These are phyloP conservation scores for Ogataea parapolymorpha DNA, from an alignment of 805 yeast species.

Conservation along the genomic window DNA sequence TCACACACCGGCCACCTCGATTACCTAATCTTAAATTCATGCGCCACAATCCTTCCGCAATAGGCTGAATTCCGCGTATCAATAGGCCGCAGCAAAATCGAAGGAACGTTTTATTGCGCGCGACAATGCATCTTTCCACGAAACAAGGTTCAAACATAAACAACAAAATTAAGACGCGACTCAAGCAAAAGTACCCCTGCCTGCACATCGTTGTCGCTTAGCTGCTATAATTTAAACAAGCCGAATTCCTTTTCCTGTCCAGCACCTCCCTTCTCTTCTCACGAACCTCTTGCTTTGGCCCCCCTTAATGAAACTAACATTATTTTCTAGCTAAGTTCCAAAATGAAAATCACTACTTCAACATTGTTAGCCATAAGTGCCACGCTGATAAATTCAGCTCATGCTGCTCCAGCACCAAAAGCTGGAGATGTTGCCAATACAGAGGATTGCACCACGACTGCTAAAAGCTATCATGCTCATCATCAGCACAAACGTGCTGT, in stretches of 20 bases:
- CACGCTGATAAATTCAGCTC: slow-evolving; percentile 21
- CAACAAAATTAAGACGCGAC: slow-evolving; percentile 1
- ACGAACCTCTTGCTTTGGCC: too few relatives aligned
- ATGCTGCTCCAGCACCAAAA: slow-evolving; percentile 30
- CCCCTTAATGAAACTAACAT: slow-evolving; percentile 4
- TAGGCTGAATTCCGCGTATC: slow-evolving; percentile 1
- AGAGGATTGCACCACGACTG: slow-evolving; percentile 41
- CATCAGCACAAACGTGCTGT: slow-evolving; percentile 60
- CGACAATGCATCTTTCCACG: slow-evolving; percentile 1
- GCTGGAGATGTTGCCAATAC: slow-evolving; percentile 39
- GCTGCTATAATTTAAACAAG: background rate
- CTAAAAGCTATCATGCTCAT: slow-evolving; percentile 47
- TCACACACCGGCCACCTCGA: slow-evolving; percentile 13
- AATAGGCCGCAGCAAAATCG: slow-evolving; percentile 1
- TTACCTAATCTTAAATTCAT: background rate
- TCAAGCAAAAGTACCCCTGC: slow-evolving; percentile 3
- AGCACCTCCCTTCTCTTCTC: background rate
- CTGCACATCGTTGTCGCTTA: background rate
- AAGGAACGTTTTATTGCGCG: slow-evolving; percentile 6
- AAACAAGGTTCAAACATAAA: slow-evolving; percentile 10
- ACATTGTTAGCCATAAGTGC: slow-evolving; percentile 27
- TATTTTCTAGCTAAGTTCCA: slow-evolving; percentile 4
- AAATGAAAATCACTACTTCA: slow-evolving; percentile 26
- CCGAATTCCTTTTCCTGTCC: background rate
- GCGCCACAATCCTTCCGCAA: slow-evolving; percentile 7